phyloP scores from a whole-genome alignment of 371 early-diverging fungal genomes.

The Mucor circinelloides region DNA sequence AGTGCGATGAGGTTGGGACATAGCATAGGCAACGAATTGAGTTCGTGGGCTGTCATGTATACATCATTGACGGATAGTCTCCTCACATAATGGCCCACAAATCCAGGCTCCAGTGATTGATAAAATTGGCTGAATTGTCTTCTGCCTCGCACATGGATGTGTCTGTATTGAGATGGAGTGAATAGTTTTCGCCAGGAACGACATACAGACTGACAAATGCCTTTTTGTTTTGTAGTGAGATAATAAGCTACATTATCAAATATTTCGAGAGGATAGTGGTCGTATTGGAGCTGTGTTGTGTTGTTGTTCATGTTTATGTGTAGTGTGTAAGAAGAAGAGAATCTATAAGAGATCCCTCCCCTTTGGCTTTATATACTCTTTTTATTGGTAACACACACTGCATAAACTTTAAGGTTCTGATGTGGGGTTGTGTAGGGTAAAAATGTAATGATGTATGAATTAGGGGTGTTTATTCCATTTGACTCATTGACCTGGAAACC shows the following conservation, averaged over 20 bases:
- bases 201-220: constrained; percentile 18
- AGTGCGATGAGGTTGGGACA: constrained; percentile 15
- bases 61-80: constrained; percentile 12
- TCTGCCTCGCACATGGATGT: constrained; percentile 11
- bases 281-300: neutral
- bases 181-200: constrained; percentile 16
- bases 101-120: neutral
- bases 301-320: neutral
- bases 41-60: constrained; percentile 3
- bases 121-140: constrained; percentile 16
- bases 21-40: neutral
- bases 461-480: neutral
- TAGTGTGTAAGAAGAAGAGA: neutral
- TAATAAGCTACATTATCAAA: constrained; percentile 14
- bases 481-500: neutral
- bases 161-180: constrained; percentile 17
- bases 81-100: constrained; percentile 12
- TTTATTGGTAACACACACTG: neutral
- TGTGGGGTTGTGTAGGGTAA: neutral
- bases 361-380: neutral
- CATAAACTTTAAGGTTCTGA: neutral
- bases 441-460: neutral
- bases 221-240: constrained; percentile 19
- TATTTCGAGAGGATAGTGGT: constrained; percentile 12
- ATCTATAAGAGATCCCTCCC: neutral